Base-by-base conservation (phyloP, 139 green algal genomes). In the Chlamydomonas applanata region DNA sequence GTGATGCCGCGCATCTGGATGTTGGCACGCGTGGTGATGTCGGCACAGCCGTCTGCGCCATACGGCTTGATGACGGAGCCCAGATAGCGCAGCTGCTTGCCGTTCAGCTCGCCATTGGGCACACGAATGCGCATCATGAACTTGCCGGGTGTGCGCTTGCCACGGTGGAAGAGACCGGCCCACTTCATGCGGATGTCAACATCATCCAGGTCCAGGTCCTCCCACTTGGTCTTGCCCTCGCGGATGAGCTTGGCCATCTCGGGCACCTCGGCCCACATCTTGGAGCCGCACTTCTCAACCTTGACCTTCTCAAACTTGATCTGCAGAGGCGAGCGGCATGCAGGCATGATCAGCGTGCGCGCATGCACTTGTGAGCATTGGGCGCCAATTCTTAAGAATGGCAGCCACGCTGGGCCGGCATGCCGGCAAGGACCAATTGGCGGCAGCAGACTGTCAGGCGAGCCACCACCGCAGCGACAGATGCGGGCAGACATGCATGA, bases 71-170 rank as follows among this genome's bases (percentile, higher is more conserved):
- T 93, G 62, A 79, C 74, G 30, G 83, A 72, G 16, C 74, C 89
- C 34, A 95, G 76, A 68, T 81, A 89, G 65, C 90, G 82, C 56
- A 97, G 81, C 87, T 98, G 94, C 30, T 79, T 72, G 0, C 85
- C 72, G 14, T 76, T 94, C 19, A 96, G 74, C 78, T 97, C 88
- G 24, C 95, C 94, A 65, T 95, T 97, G 65, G 95, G 94, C 2
- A 98, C 80, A 88, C 95, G 87, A 56, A 99, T 84, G 33, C 96
- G 91, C 93, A 98, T 98, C 96, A 99, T 99, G 86, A 98, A 99
- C 46, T 87, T 90, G 22, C 91, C 91, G 7, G 93, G 92, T 1
- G 93, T 91, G 53, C 86, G 84, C 87, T 99, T 99, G 59, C 87
- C 80, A 34, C 96, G 83, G 83, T 99, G 96, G 88, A 99, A 99